phyloP scores from a whole-genome alignment of 371 early-diverging fungal species.

The Chytridiales sp. region DNA sequence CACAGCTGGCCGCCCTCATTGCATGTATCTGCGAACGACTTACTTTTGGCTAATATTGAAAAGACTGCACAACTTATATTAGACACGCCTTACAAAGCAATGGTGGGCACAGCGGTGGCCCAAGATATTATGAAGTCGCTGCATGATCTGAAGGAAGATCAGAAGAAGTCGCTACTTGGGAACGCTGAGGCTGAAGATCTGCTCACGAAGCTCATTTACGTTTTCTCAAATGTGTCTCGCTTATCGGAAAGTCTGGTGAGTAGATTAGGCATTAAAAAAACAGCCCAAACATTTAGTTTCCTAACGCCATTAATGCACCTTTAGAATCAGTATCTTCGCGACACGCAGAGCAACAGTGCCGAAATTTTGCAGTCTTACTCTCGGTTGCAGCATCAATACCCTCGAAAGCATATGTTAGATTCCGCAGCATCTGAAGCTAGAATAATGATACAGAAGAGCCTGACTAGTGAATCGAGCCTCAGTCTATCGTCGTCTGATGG shows the following conservation, averaged over 20 bases:
- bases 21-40: conserved; percentile 38
- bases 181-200: conserved; percentile 58
- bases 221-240: conserved; percentile 60
- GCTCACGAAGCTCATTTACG: conserved; percentile 54
- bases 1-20: conserved; percentile 53
- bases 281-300: neutral
- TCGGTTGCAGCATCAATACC: neutral
- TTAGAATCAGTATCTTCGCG: conserved; percentile 3
- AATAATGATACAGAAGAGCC: too few species aligned
- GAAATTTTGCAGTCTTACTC: neutral
- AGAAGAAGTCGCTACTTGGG: conserved; percentile 51
- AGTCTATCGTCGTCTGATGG: too few species aligned
- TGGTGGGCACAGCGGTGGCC: conserved; percentile 42
- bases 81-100: conserved; percentile 34
- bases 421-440: too few species aligned
- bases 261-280: neutral
- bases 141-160: conserved; percentile 55
- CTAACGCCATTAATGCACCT: neutral
- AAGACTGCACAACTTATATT: conserved; percentile 39
- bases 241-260: conserved; percentile 55
- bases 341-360: neutral
- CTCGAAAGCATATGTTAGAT: too few species aligned
- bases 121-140: conserved; percentile 52
- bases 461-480: too few species aligned
- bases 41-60: conserved; percentile 40